Conservation (phyloP, 2,329 filamentous ascomycete genomes). For the Coccinonectria pachysandricola region DNA sequence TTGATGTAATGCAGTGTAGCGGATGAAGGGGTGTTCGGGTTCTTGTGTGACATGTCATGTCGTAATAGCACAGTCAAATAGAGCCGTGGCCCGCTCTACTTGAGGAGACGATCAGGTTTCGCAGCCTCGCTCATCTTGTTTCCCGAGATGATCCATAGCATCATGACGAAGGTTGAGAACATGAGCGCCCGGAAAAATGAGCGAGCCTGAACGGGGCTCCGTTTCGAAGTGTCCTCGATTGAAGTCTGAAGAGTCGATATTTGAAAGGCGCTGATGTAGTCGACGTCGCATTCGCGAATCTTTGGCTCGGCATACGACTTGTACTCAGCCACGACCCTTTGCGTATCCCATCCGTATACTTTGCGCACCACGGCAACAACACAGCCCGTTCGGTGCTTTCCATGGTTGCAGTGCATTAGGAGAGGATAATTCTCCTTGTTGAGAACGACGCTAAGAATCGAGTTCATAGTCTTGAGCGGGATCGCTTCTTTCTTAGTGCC, state of each 20-base stretch:
- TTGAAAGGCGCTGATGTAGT: slow-evolving; percentile 45
- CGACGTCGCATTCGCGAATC: slow-evolving; percentile 47
- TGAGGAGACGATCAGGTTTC: slow-evolving; percentile 7
- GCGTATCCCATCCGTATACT: slow-evolving; percentile 54
- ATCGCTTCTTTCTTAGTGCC: slow-evolving; percentile 81
- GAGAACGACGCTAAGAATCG: slow-evolving; percentile 61
- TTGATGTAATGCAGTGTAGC: too few species aligned
- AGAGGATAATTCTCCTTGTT: slow-evolving; percentile 68
- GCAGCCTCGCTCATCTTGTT: slow-evolving; percentile 16
- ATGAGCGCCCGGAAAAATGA: slow-evolving; percentile 34
- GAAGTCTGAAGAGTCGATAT: slow-evolving; percentile 23
- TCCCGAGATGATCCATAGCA: slow-evolving; percentile 34
- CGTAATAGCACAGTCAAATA: too few species aligned
- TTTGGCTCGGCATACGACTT: slow-evolving; percentile 52
- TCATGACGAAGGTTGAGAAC: slow-evolving; percentile 30
- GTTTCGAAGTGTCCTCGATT: slow-evolving; percentile 5
- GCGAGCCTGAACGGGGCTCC: slow-evolving; percentile 18
- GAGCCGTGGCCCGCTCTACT: too few species aligned
- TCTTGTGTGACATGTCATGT: too few species aligned
- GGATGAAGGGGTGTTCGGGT: too few species aligned
- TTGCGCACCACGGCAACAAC: slow-evolving; percentile 74
- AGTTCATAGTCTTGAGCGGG: slow-evolving; percentile 54
- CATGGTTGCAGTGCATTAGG: slow-evolving; percentile 87
- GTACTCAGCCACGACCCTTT: slow-evolving; percentile 63
- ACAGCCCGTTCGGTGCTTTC: slow-evolving; percentile 86